A percentile compares a stretch with the other conserved stretches of the same genome.
These are phyloP conservation scores for Penicillium roqueforti DNA, from an alignment of 495 filamentous ascomycete species.

Conservation along the genomic window DNA sequence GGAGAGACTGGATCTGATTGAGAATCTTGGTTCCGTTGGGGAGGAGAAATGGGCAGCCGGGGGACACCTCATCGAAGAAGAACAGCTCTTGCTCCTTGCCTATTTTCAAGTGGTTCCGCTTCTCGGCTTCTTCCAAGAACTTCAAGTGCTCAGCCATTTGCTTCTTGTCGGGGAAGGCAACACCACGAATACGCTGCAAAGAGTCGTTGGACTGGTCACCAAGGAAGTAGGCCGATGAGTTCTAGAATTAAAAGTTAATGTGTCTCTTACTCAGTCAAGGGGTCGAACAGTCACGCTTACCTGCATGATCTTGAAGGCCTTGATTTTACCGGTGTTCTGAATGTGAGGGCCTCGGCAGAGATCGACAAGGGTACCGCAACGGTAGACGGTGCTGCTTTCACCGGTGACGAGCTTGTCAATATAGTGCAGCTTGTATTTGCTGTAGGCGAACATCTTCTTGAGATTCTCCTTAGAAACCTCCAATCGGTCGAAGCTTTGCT, in stretches of 20 bases:
- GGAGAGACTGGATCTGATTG: constrained; percentile 76
- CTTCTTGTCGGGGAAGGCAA: constrained; percentile 98
- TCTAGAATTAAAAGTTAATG: constrained; percentile 44
- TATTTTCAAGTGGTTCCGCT: constrained; percentile 87
- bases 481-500: constrained; percentile 90
- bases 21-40: constrained; percentile 89
- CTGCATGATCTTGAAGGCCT: constrained; percentile 89
- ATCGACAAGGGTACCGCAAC: constrained; percentile 77
- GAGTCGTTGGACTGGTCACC: constrained; percentile 91
- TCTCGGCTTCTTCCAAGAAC: constrained; percentile 91
- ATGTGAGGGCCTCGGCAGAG: constrained; percentile 81
- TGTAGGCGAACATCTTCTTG: constrained; percentile 93
- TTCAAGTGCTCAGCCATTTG: constrained; percentile 83
- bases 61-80: constrained; percentile 89
- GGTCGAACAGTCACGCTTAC: constrained; percentile 28
- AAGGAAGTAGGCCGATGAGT: constrained; percentile 94
- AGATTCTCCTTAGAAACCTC: constrained; percentile 84
- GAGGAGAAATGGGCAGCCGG: constrained; percentile 90
- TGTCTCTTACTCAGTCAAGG: background rate
- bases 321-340: constrained; percentile 85
- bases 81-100: constrained; percentile 94
- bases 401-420: constrained; percentile 92
- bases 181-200: constrained; percentile 90
- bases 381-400: constrained; percentile 88
- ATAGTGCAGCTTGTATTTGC: constrained; percentile 93